phyloP scores from a whole-genome alignment of 805 yeast species.

The Monosporozyma servazzii region DNA sequence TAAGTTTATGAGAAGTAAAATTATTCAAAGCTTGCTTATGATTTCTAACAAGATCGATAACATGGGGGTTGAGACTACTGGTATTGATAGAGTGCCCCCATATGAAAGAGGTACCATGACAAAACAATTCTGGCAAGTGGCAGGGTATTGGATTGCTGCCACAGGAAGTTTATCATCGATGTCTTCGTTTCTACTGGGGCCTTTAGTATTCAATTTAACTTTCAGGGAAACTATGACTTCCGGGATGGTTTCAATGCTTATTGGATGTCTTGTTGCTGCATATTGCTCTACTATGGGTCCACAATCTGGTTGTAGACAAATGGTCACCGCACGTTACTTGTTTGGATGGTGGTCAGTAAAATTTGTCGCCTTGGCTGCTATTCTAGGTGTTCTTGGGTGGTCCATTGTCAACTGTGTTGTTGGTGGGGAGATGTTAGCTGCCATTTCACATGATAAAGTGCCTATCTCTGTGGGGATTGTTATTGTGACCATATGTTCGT shows the following conservation, averaged over 20 bases:
- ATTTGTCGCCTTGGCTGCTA: constrained; percentile 59
- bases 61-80: constrained; percentile 64
- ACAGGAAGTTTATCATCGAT: constrained; percentile 84
- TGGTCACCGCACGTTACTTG: constrained; percentile 70
- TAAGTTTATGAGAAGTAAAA: neutral
- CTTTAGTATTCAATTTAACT: constrained; percentile 59
- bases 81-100: constrained; percentile 67
- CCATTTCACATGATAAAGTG: constrained; percentile 54
- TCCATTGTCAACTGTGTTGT: constrained; percentile 82
- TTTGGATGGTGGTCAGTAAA: constrained; percentile 85
- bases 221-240: constrained; percentile 52
- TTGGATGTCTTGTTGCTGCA: constrained; percentile 73
- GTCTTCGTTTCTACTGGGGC: constrained; percentile 75
- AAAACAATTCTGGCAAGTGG: constrained; percentile 37
- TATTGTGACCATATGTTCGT: constrained; percentile 54
- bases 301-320: constrained; percentile 79
- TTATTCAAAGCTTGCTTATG: neutral
- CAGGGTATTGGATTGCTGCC: constrained; percentile 77
- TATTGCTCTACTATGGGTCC: constrained; percentile 87
- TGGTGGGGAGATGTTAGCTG: constrained; percentile 73
- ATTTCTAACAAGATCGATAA: constrained; percentile 43
- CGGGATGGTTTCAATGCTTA: constrained; percentile 52
- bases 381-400: constrained; percentile 84
- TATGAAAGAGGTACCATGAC: constrained; percentile 45
- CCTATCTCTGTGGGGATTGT: constrained; percentile 69